Evolutionary conservation across 768 basidiomycete species (phyloP), one percentile per base, ranked within the genome.

Genomic region (Cystobasidium ongulense): DNA sequence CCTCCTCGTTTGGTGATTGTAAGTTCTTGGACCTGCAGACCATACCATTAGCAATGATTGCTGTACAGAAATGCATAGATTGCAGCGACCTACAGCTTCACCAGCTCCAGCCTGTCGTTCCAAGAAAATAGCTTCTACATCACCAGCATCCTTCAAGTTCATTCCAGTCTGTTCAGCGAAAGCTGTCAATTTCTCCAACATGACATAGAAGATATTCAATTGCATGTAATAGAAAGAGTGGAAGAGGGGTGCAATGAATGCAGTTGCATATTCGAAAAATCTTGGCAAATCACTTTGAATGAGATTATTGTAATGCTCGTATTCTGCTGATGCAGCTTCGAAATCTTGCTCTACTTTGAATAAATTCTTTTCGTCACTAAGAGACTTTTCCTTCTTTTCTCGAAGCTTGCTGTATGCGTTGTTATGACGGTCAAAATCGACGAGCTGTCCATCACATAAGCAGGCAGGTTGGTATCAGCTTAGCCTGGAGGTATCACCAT

Each of bases 181-280:
- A 41, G 86, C 85, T 80, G 90, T 89, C 83, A 97, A 84, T 84
- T 94, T 97, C 83, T 99, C 96, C 74, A 96, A 85, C 80, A 97
- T 87, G 72, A 96, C 84, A 82, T 97, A 98, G 83, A 88, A 94
- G 73, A 94, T 88, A 81, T 96, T 95, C 77, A 95, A 59, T 92
- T 98, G 92, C 93, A 99, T 97, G 81, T 95, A 99, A 84, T 90
- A 99, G 85, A 93, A 93, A 21, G 92, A 95, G 78, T 95, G 89
- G 86, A 97, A 99, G n/a, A 98, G 84, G 0, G 96, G 96, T 77
- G 94, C 89, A 80, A 98, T 91, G 82, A 97, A 97, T 76, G 88
- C 87, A 1, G 91, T 89, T 0, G 90, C 85, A 75, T 97, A 86
- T 33, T 84, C 84, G 86, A 98, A 88, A 84, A 98, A 98, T n/a